These are phyloP conservation scores for Poa pratensis DNA, from an alignment of 176 grass and related monocot genomes.

Conservation along the genomic window DNA sequence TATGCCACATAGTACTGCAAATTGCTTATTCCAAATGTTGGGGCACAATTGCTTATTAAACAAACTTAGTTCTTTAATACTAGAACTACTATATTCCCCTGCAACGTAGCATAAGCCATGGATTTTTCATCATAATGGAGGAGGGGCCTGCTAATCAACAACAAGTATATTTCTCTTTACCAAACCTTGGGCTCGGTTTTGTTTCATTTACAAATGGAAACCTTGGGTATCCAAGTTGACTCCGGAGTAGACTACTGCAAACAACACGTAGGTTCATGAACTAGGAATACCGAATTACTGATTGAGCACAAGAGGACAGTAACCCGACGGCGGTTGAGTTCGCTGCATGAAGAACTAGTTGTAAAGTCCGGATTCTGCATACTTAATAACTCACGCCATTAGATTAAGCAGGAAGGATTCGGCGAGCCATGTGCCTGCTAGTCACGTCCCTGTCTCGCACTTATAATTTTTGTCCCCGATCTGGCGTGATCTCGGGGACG, in stretches of 20 bases:
- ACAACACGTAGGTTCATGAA: too few relatives aligned
- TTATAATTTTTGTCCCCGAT: not conserved
- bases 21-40: too few relatives aligned
- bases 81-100: too few relatives aligned
- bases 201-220: not conserved
- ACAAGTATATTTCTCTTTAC: not conserved
- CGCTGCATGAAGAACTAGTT: not conserved
- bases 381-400: not conserved
- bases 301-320: not conserved
- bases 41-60: too few relatives aligned
- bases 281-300: not conserved
- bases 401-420: constrained; percentile 18
- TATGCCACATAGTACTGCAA: too few relatives aligned
- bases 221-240: not conserved
- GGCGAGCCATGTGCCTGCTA: constrained; percentile 28
- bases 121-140: not conserved
- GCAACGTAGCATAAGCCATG: not conserved
- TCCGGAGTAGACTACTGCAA: not conserved
- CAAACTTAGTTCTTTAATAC: too few relatives aligned
- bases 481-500: constrained; percentile 22
- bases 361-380: not conserved
- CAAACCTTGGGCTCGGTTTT: not conserved
- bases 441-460: not conserved
- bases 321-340: constrained; percentile 34
- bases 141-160: not conserved